These are phyloP conservation scores for Penicillium sp. DNA, from an alignment of 2,329 filamentous ascomycete species.

Conservation along the genomic window DNA sequence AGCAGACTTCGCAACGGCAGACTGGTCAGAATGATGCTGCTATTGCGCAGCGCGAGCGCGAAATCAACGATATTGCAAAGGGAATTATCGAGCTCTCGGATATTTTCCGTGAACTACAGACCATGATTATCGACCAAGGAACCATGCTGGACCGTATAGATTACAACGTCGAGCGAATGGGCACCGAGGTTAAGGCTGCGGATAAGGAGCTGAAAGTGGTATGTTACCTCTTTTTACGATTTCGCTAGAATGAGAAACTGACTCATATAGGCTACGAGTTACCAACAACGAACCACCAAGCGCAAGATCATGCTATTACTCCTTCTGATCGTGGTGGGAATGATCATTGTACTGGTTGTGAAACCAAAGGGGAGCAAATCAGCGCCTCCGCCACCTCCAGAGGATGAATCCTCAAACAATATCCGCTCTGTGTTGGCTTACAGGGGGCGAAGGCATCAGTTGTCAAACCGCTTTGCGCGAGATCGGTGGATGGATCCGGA, in stretches of 20 bases:
- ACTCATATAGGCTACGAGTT: conserved; percentile 66
- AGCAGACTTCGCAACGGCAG: conserved; percentile 66
- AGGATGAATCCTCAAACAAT: conserved; percentile 28
- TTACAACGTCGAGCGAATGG: conserved; percentile 96
- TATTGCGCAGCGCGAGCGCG: conserved; percentile 88
- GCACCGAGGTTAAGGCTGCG: conserved; percentile 86
- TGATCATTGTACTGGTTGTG: conserved; percentile 79
- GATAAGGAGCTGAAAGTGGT: conserved; percentile 86
- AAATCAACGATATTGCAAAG: conserved; percentile 97
- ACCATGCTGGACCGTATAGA: conserved; percentile 93
- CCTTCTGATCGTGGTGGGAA: conserved; percentile 75
- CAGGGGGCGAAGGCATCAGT: conserved; percentile 24
- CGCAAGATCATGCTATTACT: conserved; percentile 91
- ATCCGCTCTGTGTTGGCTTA: conserved; percentile 24
- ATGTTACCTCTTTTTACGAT: conserved; percentile 22
- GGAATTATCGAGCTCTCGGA: conserved; percentile 96
- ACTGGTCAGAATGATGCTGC: conserved; percentile 69
- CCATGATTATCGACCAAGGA: conserved; percentile 90
- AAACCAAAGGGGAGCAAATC: conserved; percentile 63
- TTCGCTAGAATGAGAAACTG: not conserved
- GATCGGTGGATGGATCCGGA: conserved; percentile 38
- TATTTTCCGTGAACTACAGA: conserved; percentile 93
- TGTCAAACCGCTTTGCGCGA: conserved; percentile 25
- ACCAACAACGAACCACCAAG: conserved; percentile 85
- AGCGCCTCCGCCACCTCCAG: conserved; percentile 23